Evolutionary conservation across 2,329 filamentous ascomycete species (phyloP).

Genomic region (Arthrobotrys entomopaga): DNA sequence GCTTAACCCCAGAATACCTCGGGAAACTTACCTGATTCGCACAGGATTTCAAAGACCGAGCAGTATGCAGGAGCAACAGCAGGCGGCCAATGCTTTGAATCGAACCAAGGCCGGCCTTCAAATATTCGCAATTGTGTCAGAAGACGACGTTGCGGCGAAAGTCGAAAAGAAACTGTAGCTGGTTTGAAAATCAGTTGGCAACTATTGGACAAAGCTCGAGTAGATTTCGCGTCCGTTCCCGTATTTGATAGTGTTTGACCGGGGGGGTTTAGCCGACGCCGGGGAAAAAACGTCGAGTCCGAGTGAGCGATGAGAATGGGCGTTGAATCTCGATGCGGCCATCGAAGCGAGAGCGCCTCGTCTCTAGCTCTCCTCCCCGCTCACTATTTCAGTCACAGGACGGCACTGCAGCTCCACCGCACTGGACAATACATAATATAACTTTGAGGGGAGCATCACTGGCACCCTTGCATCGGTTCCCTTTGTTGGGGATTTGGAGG

Average conservation of each 20-base stretch:
- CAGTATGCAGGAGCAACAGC: too few species aligned
- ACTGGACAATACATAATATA: too few species aligned
- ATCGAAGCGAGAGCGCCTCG: conserved; percentile 32
- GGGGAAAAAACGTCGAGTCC: conserved; percentile 51
- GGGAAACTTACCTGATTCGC: conserved; percentile 34
- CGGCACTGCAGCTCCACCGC: too few species aligned
- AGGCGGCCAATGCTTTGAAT: background rate
- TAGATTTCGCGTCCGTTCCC: conserved; percentile 43
- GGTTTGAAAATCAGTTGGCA: conserved; percentile 46
- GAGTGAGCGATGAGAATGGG: conserved; percentile 20
- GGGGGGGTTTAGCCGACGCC: conserved; percentile 54
- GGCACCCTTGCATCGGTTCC: conserved; percentile 31
- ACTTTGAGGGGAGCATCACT: background rate
- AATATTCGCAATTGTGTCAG: background rate
- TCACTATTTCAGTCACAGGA: too few species aligned
- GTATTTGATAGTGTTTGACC: conserved; percentile 35
- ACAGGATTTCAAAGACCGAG: background rate
- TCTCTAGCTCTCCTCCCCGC: background rate
- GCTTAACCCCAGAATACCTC: conserved; percentile 3
- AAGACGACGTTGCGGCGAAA: background rate
- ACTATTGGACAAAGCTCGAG: conserved; percentile 34
- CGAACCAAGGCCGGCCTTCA: too few species aligned
- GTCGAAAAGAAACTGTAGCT: conserved; percentile 23
- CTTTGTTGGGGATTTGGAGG: conserved; percentile 39
- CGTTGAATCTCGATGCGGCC: conserved; percentile 34